These are phyloP conservation scores for Colletotrichum incanum DNA, from an alignment of 2,329 filamentous ascomycete species.

Conservation along the genomic window DNA sequence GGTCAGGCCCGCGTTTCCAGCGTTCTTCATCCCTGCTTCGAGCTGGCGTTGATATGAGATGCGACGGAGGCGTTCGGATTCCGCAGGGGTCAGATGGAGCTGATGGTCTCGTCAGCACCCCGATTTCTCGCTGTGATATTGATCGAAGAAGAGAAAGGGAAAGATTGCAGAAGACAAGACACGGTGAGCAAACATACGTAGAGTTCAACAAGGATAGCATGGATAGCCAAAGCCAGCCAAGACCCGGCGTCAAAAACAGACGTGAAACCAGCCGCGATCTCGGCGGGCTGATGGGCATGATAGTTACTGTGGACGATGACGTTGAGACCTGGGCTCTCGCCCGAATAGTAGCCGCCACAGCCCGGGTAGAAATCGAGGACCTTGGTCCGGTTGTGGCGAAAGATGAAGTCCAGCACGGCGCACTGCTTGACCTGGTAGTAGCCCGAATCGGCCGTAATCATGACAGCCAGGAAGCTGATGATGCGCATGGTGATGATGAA, in stretches of 20 bases:
- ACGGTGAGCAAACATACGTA: conserved; percentile 47
- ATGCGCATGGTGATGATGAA: conserved; percentile 66
- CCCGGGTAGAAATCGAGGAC: conserved; percentile 58
- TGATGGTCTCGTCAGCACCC: conserved; percentile 48
- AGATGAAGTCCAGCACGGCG: conserved; percentile 61
- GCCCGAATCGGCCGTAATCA: conserved; percentile 51
- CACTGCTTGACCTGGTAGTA: conserved; percentile 59
- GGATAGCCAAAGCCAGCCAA: conserved; percentile 54
- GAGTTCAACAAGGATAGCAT: conserved; percentile 43
- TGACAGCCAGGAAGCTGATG: conserved; percentile 58
- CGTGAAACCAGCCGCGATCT: conserved; percentile 59
- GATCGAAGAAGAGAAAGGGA: conserved; percentile 41
- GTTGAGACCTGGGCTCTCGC: conserved; percentile 47
- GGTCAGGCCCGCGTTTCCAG: conserved; percentile 62
- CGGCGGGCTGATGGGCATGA: conserved; percentile 46
- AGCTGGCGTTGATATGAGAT: conserved; percentile 69
- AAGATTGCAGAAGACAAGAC: neutral
- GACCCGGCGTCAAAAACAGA: conserved; percentile 64
- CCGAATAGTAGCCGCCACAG: conserved; percentile 58
- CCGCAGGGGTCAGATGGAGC: conserved; percentile 65
- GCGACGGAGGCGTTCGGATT: conserved; percentile 64
- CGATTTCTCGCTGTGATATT: neutral
- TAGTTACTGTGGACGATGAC: conserved; percentile 53
- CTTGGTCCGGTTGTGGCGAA: conserved; percentile 46
- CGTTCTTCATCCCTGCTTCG: conserved; percentile 64